Evolutionary conservation across 2,329 filamentous ascomycete genomes (phyloP).

Genomic region (Bipolaris bicolor): DNA sequence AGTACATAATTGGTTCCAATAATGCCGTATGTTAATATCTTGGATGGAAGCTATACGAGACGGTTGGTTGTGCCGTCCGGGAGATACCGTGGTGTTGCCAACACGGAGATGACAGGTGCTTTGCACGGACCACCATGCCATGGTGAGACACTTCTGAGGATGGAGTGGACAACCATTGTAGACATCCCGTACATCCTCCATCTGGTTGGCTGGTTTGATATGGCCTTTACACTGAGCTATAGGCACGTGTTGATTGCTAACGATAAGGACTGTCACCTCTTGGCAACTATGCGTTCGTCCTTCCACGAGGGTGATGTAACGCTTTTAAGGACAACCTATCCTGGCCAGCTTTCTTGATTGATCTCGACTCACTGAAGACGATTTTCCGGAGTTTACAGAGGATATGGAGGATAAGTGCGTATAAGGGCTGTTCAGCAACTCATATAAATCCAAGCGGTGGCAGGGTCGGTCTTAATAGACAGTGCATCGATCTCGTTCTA

Average conservation of each 20-base stretch:
- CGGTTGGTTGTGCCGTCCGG: background rate
- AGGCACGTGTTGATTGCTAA: constrained; percentile 8
- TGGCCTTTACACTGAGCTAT: background rate
- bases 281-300: background rate
- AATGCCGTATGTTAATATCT: background rate
- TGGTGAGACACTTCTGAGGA: constrained; percentile 26
- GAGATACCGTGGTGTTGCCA: background rate
- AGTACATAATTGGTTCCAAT: background rate
- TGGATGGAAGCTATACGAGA: too few relatives aligned
- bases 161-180: constrained; percentile 24
- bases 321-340: background rate
- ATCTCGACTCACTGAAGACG: too few relatives aligned
- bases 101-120: constrained; percentile 28
- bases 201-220: background rate
- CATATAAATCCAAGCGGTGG: too few relatives aligned
- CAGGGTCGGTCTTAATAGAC: too few relatives aligned
- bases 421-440: too few relatives aligned
- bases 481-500: too few relatives aligned
- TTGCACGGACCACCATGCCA: constrained; percentile 31
- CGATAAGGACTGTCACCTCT: background rate
- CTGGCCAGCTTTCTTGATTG: too few relatives aligned
- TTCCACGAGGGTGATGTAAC: background rate
- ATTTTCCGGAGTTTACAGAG: too few relatives aligned
- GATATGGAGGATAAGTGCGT: too few relatives aligned
- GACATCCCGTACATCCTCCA: constrained; percentile 27